phyloP scores from a whole-genome alignment of 495 filamentous ascomycete genomes.

The Penicillium coprophilum region DNA sequence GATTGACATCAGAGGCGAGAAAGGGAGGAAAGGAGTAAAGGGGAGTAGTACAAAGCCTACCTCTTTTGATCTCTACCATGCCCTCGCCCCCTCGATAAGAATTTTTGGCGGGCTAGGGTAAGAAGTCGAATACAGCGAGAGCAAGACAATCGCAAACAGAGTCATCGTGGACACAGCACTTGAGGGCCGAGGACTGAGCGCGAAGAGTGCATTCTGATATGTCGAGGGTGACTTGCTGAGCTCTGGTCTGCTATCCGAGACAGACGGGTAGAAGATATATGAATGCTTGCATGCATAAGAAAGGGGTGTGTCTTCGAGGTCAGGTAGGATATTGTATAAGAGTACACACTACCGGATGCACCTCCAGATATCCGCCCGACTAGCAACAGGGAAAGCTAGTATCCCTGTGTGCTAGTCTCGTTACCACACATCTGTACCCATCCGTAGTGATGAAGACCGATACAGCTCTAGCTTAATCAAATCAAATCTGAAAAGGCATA shows the following conservation, averaged over 20 bases:
- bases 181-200: conserved; percentile 22
- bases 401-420: background rate
- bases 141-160: conserved; percentile 14
- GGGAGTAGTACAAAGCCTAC: background rate
- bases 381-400: background rate
- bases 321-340: background rate
- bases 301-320: conserved; percentile 6
- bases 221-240: conserved; percentile 19
- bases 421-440: conserved; percentile 1
- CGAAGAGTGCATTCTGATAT: background rate
- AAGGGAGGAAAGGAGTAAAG: background rate
- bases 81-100: background rate
- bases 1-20: background rate
- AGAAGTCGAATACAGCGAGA: conserved; percentile 11
- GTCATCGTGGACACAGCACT: background rate
- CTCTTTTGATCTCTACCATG: background rate
- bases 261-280: conserved; percentile 22
- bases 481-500: background rate
- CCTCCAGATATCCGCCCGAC: background rate
- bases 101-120: background rate
- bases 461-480: background rate
- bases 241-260: conserved; percentile 31
- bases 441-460: background rate
- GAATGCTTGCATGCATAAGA: conserved; percentile 16
- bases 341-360: background rate